Evolutionary conservation across 768 basidiomycete species (phyloP), one percentile per base, ranked within the genome.

Genomic region (Suillus subalutaceus): DNA sequence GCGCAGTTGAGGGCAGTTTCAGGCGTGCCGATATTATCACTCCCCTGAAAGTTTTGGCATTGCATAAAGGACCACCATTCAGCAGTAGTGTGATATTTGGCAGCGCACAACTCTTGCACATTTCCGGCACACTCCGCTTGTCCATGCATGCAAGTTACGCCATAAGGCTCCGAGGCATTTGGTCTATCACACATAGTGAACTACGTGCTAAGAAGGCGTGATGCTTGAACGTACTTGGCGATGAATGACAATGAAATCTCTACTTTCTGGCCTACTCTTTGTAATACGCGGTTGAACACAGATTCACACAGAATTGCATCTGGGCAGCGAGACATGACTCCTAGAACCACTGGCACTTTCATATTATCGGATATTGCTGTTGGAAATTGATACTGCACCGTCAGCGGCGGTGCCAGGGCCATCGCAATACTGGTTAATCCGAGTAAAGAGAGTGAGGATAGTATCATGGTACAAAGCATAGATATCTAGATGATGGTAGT

Each of bases 81-180:
- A n/a, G 76, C 69, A 48, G 79, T 77, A 30, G 83, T 77, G 30
- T 84, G 79, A 67, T 92, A 82, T 73, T 88, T 87, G 63, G 84
- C 81, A 38, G 84, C 90, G 75, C 96, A 98, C 35, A 97, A 82
- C 74, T 97, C 89, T 66, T 97, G 92, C 20, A 94, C 87, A 79
- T 97, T 95, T 52, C 93, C 96, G 16, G 87, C 87, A 72, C 96
- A 97, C 77, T 98, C 96, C 62, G 84, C 76, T 6, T 80, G 79
- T 20, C 94, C 95, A 73, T 97, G 95, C 82, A 84, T 84, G 78
- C 96, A 97, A 41, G 79, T 84, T 38, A 91, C 86, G n/a, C 94
- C 94, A 73, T 90, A 93, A 58, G 85, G 78, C 35, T 91, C 88
- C 7, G 85, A 83, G n/a, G 81, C 65, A 73, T 94, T 86, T 35